These are phyloP conservation scores for Cyberlindnera mycetangii DNA, from an alignment of 805 yeast species.

Conservation along the genomic window DNA sequence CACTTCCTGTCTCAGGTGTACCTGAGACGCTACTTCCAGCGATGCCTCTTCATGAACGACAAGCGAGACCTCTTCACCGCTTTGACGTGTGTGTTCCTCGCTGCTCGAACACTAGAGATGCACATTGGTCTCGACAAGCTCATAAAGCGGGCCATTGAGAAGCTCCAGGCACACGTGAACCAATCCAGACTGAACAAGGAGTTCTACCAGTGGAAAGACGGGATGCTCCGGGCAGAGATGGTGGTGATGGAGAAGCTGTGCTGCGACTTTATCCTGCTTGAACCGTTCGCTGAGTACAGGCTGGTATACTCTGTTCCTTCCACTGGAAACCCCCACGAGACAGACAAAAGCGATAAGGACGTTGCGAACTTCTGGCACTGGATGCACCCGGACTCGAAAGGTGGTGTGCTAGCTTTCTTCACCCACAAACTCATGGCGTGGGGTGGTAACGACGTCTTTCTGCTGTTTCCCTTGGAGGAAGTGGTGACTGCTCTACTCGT, in stretches of 20 bases:
- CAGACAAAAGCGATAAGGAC: neutral
- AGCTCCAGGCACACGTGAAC: neutral
- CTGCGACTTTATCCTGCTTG: conserved; percentile 21
- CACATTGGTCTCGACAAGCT: conserved; percentile 11
- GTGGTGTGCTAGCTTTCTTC: neutral
- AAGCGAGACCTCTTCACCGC: conserved; percentile 2
- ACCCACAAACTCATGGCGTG: conserved; percentile 4
- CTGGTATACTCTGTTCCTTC: neutral
- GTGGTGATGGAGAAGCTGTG: conserved; percentile 24
- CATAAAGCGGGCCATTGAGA: neutral
- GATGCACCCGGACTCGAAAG: neutral
- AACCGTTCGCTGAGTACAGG: conserved; percentile 15
- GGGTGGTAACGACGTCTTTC: conserved; percentile 15
- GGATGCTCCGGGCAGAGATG: conserved; percentile 16
- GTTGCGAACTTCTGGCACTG: neutral
- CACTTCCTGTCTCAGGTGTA: conserved; percentile 14
- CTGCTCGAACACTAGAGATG: conserved; percentile 21
- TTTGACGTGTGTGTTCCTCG: conserved; percentile 16
- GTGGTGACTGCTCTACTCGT: conserved; percentile 10
- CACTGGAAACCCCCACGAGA: conserved; percentile 7
- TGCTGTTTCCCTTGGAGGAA: conserved; percentile 14
- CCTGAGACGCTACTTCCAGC: conserved; percentile 22
- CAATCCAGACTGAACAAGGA: conserved; percentile 8
- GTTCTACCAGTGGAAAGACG: conserved; percentile 19
- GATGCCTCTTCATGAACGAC: conserved; percentile 4